Base-by-base conservation (phyloP, 2,329 filamentous ascomycete species). In the Westerdykella aurantiaca region DNA sequence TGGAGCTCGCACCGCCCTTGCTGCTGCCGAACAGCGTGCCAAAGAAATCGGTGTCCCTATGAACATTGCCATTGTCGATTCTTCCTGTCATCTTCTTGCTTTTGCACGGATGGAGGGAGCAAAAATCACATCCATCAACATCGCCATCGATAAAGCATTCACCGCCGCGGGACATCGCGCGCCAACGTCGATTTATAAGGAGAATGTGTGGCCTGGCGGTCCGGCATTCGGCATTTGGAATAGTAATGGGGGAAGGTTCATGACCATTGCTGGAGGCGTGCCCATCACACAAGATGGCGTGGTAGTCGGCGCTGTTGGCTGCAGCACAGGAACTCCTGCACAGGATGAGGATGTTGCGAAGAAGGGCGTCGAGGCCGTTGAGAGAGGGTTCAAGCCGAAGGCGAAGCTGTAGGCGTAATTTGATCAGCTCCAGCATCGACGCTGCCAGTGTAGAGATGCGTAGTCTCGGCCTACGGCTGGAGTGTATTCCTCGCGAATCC, bases 141-240 rank as follows among this genome's bases (percentile, higher is more conserved):
- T 84, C 57, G 76, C 80, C 1, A 83, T 86, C 12, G 80, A 83
- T 39, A 77, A 79, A 49, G 76, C 77, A 13, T 79, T 78, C 56
- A 80, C 77, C 2, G 77, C 77, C 3, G 74, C 76, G 1, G 77
- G 77, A 13, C 77, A 79, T 59, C 65, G 70, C 16, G 62, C 69
- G 4, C 74, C 75, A 0, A 79, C 76, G 0, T 69, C 71, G 17
- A 64, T 68, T 2, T 80, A 79, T 59, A 75, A 75, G 44, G 76
- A 77, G 48, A 68, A 66, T 34, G 75, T 78, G 16, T 71, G 72
- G 65, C 76, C 76, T 5, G 76, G 76, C 6, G 76, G 76, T 0
- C 60, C 67, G 1, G 76, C 73, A 0, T 79, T 72, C 48, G 74
- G 75, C 13, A 74, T 76, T 33, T 72, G 74, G 37, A 72, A 75